Evolutionary conservation across 176 grass and related monocot species (phyloP).

Genomic region (Canna indica): DNA sequence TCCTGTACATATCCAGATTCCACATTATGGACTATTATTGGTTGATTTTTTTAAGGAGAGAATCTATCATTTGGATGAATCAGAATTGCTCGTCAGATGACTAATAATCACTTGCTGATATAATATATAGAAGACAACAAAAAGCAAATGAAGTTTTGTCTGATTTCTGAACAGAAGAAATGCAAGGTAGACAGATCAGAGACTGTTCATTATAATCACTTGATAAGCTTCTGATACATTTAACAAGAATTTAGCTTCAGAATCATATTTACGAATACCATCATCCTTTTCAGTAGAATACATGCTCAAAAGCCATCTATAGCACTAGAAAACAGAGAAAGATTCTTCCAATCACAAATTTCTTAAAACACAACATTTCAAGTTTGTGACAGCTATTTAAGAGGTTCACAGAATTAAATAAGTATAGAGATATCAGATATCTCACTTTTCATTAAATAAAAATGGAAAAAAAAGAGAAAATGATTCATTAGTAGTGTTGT

Average conservation of each 20-base stretch:
- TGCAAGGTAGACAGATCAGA: no score
- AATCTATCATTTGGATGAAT: not conserved
- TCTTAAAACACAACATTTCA: no score
- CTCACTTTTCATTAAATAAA: not conserved
- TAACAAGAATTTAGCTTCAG: not conserved
- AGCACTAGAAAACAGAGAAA: not conserved
- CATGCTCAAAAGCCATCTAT: no score
- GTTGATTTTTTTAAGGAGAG: not conserved
- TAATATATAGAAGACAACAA: not conserved
- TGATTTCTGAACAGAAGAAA: not conserved
- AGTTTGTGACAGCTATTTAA: no score
- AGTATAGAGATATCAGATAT: not conserved
- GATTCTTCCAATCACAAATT: not conserved
- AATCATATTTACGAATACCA: not conserved
- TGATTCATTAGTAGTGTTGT: not conserved
- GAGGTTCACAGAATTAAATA: no score
- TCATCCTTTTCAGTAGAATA: not conserved
- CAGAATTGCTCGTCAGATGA: not conserved
- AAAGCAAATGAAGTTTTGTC: not conserved
- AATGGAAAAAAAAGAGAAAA: not conserved
- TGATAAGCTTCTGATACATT: not conserved
- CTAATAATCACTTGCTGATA: not conserved
- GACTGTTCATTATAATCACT: no score
- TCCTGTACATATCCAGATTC: constrained; percentile 4
- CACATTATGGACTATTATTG: constrained; percentile 1